These are phyloP conservation scores for Acanthamoeba castellanii DNA, from an alignment of 208 protist species.

Conservation along the genomic window DNA sequence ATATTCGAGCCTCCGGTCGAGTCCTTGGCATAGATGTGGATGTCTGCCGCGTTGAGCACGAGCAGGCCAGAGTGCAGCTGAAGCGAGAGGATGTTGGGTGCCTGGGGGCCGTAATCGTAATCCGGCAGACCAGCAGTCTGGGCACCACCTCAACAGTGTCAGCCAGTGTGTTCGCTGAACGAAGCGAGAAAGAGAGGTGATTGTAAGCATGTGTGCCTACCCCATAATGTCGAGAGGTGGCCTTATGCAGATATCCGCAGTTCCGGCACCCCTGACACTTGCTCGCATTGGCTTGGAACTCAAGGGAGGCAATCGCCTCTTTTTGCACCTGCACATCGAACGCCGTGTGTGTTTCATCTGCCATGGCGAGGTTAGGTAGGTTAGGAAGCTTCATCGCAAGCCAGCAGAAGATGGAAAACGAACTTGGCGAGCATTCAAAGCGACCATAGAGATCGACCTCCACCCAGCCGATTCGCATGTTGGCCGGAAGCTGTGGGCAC, in stretches of 20 bases:
- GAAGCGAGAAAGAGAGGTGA: not conserved
- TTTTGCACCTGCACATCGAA: not conserved
- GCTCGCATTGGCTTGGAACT: not conserved
- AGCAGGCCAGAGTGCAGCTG: not conserved
- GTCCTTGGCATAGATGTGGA: slow-evolving; percentile 30
- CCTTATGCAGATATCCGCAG: not conserved
- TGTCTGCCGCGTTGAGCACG: slow-evolving; percentile 25
- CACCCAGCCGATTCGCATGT: slow-evolving; percentile 7
- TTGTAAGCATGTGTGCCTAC: not conserved
- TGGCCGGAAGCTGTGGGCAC: not conserved
- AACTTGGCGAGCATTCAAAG: slow-evolving; percentile 25
- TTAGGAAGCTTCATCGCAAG: not conserved
- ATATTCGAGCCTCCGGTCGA: not conserved
- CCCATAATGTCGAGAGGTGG: not conserved
- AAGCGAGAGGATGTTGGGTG: not conserved
- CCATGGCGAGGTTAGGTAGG: too few relatives aligned
- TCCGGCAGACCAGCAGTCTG: slow-evolving; percentile 15
- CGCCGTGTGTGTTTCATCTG: slow-evolving; percentile 4
- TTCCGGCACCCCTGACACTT: slow-evolving; percentile 5
- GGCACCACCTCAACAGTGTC: not conserved
- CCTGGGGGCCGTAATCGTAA: slow-evolving; percentile 14
- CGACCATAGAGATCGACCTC: slow-evolving; percentile 47
- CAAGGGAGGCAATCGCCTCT: not conserved
- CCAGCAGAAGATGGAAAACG: not conserved
- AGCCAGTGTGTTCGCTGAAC: not conserved